Base-by-base conservation (phyloP, 2,329 filamentous ascomycete genomes). In the Scopulariopsis brevicaulis region DNA sequence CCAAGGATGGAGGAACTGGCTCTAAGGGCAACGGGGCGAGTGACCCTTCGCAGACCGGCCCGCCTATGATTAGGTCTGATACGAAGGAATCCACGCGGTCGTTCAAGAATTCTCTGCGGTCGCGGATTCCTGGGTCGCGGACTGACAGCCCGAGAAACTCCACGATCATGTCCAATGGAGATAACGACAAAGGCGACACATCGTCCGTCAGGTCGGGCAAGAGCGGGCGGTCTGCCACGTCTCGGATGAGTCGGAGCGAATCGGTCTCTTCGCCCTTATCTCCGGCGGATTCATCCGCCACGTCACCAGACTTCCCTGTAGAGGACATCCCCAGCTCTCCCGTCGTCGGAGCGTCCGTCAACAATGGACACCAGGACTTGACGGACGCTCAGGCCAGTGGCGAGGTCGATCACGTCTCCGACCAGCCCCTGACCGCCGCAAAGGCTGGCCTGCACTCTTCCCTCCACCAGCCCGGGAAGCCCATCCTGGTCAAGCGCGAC, bases 351-450 rank as follows among this genome's bases (percentile, higher is more conserved):
- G 80, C 84, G 50, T 87, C 87, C 14, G 74, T 91, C 62, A 86
- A 84, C 65, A 76, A 81, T 53, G 89, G 88, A 57, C 85, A 89
- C 63, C 86, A 90, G 66, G 86, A 92, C 70, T 84, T 96, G 51
- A 82, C 81, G 67, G 87, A 87, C 53, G 92, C 91, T 51, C 89
- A 95, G 71, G 84, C 87, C 57, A 88, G 84, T 55, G 92, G 93
- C 58, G 94, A 99, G 71, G 91, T 99, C 50, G 94, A 96, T 66
- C 85, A 92, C 64, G 91, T 99, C 22, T 97, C 93, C 15, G 94
- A 97, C 67, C 86, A 87, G 60, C 93, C 92, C 32, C 91, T 90
- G 1, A 84, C 84, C 12, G 87, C 86, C 37, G 78, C 65, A 65
- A 71, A 71, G 25, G 80, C 81, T 62, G 74, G 83, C 70, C 70